phyloP scores from a whole-genome alignment of 2,329 filamentous ascomycete species.

The Fusarium setosum region DNA sequence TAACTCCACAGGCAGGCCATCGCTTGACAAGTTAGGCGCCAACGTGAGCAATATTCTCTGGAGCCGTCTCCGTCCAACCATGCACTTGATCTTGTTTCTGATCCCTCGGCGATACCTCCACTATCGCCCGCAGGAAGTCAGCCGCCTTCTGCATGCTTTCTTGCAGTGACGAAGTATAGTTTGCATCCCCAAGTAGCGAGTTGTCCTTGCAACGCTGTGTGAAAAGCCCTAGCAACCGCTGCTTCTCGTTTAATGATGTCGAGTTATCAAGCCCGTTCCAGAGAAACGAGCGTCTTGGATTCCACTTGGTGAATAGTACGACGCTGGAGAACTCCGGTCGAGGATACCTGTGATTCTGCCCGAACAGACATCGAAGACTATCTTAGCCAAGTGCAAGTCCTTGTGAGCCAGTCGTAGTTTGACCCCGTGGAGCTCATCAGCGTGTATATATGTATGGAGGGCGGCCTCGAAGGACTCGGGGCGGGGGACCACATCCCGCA shows the following conservation, averaged over 20 bases:
- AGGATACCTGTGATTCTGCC: slow-evolving; percentile 29
- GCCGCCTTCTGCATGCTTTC: slow-evolving; percentile 6
- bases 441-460: slow-evolving; percentile 28
- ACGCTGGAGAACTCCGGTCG: slow-evolving; percentile 47
- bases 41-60: not conserved
- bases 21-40: not conserved
- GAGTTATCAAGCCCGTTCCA: slow-evolving; percentile 42
- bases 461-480: slow-evolving; percentile 39
- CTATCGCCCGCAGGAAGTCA: slow-evolving; percentile 5
- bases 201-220: not conserved
- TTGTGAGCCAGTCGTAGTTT: slow-evolving; percentile 47
- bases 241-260: not conserved
- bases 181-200: not conserved
- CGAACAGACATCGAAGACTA: slow-evolving; percentile 50
- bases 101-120: slow-evolving; percentile 8
- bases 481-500: slow-evolving; percentile 43
- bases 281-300: slow-evolving; percentile 49
- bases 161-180: slow-evolving; percentile 3
- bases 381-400: slow-evolving; percentile 52
- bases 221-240: slow-evolving; percentile 1
- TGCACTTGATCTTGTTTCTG: slow-evolving; percentile 6
- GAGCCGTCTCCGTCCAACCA: not conserved
- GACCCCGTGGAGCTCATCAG: slow-evolving; percentile 10
- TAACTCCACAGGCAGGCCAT: too few relatives aligned
- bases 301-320: slow-evolving; percentile 50